Percentiles rank a stretch among this genome's conserved stretches.
Evolutionary conservation across 2,329 filamentous ascomycete species (phyloP).

Genomic region (Botrytis galanthina): DNA sequence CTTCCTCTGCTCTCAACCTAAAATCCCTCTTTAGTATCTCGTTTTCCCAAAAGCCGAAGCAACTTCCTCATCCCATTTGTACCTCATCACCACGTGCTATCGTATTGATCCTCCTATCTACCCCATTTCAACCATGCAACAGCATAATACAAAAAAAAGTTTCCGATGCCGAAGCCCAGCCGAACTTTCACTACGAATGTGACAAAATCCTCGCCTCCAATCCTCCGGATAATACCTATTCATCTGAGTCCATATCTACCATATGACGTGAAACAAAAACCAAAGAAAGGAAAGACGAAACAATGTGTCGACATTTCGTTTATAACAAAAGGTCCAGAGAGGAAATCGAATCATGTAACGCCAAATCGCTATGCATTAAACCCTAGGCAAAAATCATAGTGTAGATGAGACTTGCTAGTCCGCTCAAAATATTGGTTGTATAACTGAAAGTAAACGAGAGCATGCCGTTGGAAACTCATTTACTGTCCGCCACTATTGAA

Average conservation of each 20-base stretch:
- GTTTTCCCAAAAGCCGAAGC: background rate
- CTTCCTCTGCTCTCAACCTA: background rate
- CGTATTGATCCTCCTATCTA: background rate
- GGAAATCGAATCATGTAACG: conserved; percentile 6
- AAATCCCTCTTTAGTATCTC: background rate
- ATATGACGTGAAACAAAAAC: background rate
- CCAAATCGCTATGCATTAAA: conserved; percentile 18
- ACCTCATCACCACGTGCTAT: background rate
- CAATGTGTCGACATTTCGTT: background rate
- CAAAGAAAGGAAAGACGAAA: background rate
- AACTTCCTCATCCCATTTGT: background rate
- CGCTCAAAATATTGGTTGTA: background rate
- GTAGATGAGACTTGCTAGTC: conserved; percentile 1
- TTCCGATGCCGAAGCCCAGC: background rate
- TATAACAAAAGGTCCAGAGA: background rate
- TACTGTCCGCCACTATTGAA: background rate
- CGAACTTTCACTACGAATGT: background rate
- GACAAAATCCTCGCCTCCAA: background rate
- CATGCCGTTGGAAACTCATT: background rate
- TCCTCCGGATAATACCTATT: background rate
- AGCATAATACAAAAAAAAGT: conserved; percentile 8
- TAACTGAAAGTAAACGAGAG: background rate
- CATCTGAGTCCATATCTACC: conserved; percentile 1
- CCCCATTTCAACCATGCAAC: background rate
- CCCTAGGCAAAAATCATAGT: conserved; percentile 5